A percentile compares a stretch with the other conserved stretches of the same genome.
Evolutionary conservation across 495 filamentous ascomycete species (phyloP).

Genomic region (Polyplosphaeria fusca): DNA sequence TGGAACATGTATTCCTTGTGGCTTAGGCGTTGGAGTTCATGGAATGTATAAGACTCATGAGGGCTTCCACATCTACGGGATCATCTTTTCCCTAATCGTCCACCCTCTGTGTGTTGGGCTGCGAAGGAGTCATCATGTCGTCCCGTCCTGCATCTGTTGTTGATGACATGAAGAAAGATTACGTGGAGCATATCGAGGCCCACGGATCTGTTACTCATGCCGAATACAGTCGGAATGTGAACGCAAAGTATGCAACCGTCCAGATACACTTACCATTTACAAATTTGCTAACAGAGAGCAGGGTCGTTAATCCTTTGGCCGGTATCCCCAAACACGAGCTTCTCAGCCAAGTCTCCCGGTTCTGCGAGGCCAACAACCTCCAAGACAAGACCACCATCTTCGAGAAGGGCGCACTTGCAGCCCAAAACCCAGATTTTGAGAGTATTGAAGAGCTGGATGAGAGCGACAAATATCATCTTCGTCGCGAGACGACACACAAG

Average conservation of each 20-base stretch:
- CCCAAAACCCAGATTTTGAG: slow-evolving; percentile 8
- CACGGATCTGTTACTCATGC: neutral
- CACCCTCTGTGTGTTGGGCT: no score
- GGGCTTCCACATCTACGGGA: no score
- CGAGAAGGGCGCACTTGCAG: neutral
- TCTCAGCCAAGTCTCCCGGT: neutral
- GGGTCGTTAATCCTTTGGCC: slow-evolving; percentile 2
- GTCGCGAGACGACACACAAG: slow-evolving; percentile 2
- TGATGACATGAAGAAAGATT: neutral
- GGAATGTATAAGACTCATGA: no score
- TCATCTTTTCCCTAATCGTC: no score
- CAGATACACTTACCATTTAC: no score
- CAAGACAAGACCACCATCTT: slow-evolving; percentile 1
- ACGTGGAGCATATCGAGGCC: slow-evolving; percentile 4
- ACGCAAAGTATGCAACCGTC: slow-evolving; percentile 3
- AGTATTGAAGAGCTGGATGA: slow-evolving; percentile 3
- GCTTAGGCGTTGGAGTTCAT: neutral
- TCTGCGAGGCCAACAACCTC: slow-evolving; percentile 1
- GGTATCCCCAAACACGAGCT: neutral
- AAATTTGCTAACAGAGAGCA: neutral
- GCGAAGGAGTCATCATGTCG: neutral
- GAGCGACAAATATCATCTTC: neutral
- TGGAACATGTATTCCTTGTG: neutral
- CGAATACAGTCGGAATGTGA: slow-evolving; percentile 1
- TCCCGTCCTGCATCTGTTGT: neutral